Conservation (phyloP, 129 eudicot genomes). For the Tagetes erecta region DNA sequence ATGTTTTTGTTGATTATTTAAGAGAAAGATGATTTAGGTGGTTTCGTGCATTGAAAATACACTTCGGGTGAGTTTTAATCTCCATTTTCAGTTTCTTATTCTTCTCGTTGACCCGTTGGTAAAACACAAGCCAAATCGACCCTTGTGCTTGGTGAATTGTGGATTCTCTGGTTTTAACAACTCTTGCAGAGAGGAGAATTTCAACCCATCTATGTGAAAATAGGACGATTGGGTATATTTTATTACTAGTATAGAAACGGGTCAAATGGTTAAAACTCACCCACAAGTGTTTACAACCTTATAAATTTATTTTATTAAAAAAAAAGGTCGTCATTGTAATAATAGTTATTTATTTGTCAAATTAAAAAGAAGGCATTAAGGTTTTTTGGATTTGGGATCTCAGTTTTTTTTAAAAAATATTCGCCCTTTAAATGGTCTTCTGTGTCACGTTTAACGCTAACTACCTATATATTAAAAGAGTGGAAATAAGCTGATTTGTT, state of each 20-base stretch:
- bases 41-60: background rate
- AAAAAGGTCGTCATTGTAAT: background rate
- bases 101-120: background rate
- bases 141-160: conserved; percentile 1
- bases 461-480: no score
- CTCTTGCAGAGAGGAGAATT: background rate
- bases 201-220: background rate
- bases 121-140: background rate
- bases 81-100: background rate
- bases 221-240: background rate
- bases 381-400: background rate
- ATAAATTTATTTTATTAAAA: background rate
- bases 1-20: background rate
- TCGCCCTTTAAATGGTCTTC: background rate
- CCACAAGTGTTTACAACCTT: background rate
- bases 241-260: background rate
- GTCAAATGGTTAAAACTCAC: background rate
- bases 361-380: background rate
- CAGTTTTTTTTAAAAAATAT: background rate
- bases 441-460: background rate
- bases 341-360: background rate
- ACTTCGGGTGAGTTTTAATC: background rate
- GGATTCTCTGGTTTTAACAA: conserved; percentile 2
- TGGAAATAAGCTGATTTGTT: no score
- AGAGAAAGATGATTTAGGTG: background rate